A percentile compares a stretch with the other conserved stretches of the same genome.
These are phyloP conservation scores for Biscogniauxia mediterranea DNA, from an alignment of 2,329 filamentous ascomycete species.

Conservation along the genomic window DNA sequence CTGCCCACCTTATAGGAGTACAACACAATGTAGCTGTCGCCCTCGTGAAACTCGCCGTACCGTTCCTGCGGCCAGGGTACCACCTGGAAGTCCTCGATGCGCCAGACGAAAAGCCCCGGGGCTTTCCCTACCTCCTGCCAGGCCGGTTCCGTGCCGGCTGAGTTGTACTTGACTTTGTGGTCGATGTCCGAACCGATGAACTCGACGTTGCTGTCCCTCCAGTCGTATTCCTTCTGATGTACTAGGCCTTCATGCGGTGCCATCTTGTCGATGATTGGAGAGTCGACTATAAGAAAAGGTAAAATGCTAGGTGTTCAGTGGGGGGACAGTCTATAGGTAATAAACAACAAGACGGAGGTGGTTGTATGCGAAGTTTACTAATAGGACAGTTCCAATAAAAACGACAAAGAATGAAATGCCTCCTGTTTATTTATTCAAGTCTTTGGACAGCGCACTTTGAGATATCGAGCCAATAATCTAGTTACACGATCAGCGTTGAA, in stretches of 20 bases:
- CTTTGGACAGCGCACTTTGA: neutral
- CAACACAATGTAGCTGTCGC: conserved; percentile 67
- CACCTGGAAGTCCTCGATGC: conserved; percentile 66
- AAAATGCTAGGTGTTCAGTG: too few species aligned
- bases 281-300: neutral
- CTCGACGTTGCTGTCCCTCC: conserved; percentile 67
- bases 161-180: conserved; percentile 66
- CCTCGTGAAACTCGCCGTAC: conserved; percentile 62
- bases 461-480: conserved; percentile 4
- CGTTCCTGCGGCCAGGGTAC: conserved; percentile 57
- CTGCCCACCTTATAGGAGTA: conserved; percentile 55
- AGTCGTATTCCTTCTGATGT: conserved; percentile 62
- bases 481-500: conserved; percentile 1
- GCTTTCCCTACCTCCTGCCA: conserved; percentile 60
- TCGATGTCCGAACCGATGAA: conserved; percentile 63
- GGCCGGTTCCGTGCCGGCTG: conserved; percentile 62
- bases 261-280: conserved; percentile 41
- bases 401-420: neutral
- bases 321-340: neutral
- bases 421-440: neutral
- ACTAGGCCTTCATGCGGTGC: conserved; percentile 60
- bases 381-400: neutral
- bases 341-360: neutral
- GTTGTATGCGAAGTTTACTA: neutral
- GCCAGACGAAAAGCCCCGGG: conserved; percentile 61